Evolutionary conservation across 192 early-diverging fungal genomes (phyloP), one percentile per base, ranked within the genome.

Genomic region (Linderina pennispora): DNA sequence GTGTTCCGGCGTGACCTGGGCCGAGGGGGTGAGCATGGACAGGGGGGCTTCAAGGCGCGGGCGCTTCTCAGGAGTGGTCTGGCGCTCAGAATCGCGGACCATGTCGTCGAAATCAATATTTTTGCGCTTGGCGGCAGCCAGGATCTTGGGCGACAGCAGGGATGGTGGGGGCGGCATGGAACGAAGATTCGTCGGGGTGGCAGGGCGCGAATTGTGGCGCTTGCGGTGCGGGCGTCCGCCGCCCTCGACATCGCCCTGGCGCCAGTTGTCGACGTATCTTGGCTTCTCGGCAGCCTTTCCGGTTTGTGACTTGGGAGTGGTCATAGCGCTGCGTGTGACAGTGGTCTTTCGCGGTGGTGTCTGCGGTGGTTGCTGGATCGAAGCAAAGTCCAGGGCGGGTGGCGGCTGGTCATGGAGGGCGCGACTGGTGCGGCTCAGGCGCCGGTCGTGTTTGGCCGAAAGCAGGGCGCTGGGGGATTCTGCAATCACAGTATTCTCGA

Each of bases 211-310:
- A 8, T 54, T 53, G 37, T 62, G 58, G n/a, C 65, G 49, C 33
- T 55, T 53, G 21, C 58, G 65, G 31, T 69, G 65, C 11, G 46
- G 65, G n/a, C 65, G 45, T 6, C 65, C 65, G 1, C 65, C 65
- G 7, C 65, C 65, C 34, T 62, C 58, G 8, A 62, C 17, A 5
- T 69, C 65, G 37, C 65, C 65, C 2, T 62, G 57, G 2, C 35
- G n/a, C 48, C 65, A 43, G 45, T 44, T 53, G 6, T 57, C 22
- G 15, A 60, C 53, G 24, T 68, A 61, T 28, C 25, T 64, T 6
- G 36, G 35, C 25, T 36, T 48, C 32, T 55, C 60, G 1, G 40
- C 18, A 17, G 19, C 26, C 17, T 52, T 43, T 11, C 53, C 38
- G 13, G 48, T 37, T n/a, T 48, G 55, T 23, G 58, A 56, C 45